Conservation (phyloP, 305 asterid species). For the Lippia alba region DNA sequence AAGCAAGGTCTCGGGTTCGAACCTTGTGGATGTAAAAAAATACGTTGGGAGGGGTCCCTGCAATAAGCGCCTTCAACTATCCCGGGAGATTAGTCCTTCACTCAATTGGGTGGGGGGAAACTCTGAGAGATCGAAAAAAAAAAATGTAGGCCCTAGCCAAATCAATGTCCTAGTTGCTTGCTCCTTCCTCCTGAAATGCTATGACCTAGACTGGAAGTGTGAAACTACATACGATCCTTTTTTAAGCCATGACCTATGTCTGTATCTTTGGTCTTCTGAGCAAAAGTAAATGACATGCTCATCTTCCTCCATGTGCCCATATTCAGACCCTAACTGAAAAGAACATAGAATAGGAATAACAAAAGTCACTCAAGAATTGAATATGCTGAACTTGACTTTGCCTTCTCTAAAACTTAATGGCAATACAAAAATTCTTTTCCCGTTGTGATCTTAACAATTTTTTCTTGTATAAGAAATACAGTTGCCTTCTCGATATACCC, state of each 20-base stretch:
- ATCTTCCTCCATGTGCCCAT: background rate
- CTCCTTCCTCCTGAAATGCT: background rate
- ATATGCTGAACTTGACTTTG: background rate
- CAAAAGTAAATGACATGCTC: background rate
- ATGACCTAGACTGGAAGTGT: background rate
- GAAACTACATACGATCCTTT: too few species aligned
- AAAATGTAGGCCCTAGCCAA: background rate
- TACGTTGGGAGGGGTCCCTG: too few species aligned
- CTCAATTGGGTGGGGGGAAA: too few species aligned
- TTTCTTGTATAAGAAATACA: conserved; percentile 19
- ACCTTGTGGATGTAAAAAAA: too few species aligned
- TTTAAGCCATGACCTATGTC: too few species aligned
- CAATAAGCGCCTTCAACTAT: too few species aligned
- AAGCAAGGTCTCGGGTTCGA: too few species aligned
- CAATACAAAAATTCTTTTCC: background rate
- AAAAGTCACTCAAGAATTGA: background rate
- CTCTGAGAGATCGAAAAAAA: too few species aligned
- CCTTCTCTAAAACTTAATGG: background rate
- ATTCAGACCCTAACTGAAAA: background rate
- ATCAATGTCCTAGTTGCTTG: background rate
- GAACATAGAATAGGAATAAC: background rate
- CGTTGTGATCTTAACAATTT: conserved; percentile 20
- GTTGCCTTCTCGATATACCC: conserved; percentile 27
- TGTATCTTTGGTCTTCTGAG: background rate
- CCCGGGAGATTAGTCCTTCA: too few species aligned